These are phyloP conservation scores for Xylaria digitata DNA, from an alignment of 2,329 filamentous ascomycete species.

Conservation along the genomic window DNA sequence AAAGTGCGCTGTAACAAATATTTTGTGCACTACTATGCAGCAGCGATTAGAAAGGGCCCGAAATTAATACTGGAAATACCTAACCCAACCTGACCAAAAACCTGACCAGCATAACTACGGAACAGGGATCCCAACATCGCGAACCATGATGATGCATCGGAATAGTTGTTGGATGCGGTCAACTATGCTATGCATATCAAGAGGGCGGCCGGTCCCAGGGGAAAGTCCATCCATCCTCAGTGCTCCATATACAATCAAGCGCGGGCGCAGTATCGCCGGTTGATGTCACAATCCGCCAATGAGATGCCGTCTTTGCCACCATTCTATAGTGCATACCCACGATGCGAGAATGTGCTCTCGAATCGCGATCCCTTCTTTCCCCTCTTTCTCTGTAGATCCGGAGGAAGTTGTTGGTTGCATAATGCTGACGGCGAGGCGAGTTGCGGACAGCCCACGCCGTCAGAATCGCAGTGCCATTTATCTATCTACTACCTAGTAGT, in stretches of 20 bases:
- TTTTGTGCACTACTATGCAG: neutral
- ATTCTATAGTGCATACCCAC: slow-evolving; percentile 18
- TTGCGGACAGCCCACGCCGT: slow-evolving; percentile 9
- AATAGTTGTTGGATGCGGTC: slow-evolving; percentile 15
- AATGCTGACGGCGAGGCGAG: slow-evolving; percentile 15
- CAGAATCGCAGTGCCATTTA: neutral
- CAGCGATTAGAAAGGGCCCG: neutral
- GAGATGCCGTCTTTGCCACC: slow-evolving; percentile 8
- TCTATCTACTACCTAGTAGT: no score
- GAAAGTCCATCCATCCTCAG: slow-evolving; percentile 26
- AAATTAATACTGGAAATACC: slow-evolving; percentile 1
- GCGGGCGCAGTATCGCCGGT: slow-evolving; percentile 15
- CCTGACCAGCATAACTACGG: slow-evolving; percentile 10
- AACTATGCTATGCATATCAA: slow-evolving; percentile 8
- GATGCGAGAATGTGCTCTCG: slow-evolving; percentile 5
- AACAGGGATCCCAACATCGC: slow-evolving; percentile 10
- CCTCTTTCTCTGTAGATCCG: slow-evolving; percentile 15
- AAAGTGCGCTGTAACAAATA: neutral
- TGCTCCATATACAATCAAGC: slow-evolving; percentile 15
- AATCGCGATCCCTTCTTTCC: slow-evolving; percentile 15
- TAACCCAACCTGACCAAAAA: slow-evolving; percentile 16
- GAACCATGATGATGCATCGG: slow-evolving; percentile 20
- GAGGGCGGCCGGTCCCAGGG: slow-evolving; percentile 18
- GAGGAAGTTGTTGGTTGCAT: slow-evolving; percentile 26
- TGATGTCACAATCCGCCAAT: slow-evolving; percentile 34